Conservation (phyloP, 169 alveolate genomes). For the Plasmodium gallinaceum region DNA sequence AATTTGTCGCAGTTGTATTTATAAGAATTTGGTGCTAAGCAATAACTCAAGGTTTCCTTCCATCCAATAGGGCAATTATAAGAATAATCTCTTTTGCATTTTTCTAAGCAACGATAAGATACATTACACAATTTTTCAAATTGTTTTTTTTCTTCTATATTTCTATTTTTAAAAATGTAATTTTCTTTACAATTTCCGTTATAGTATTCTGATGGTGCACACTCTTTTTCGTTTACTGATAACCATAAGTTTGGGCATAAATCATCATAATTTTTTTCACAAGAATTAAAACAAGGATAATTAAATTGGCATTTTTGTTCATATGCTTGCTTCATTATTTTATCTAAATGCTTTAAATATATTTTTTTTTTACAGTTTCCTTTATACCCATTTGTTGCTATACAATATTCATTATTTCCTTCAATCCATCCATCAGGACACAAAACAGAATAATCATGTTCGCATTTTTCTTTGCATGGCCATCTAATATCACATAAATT, state of each 20-base stretch:
- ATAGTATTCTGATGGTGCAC: slow-evolving; percentile 70
- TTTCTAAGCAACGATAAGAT: slow-evolving; percentile 66
- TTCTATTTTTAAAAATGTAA: slow-evolving; percentile 55
- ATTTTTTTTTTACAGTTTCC: slow-evolving; percentile 63
- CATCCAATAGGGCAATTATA: slow-evolving; percentile 76
- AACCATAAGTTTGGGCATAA: slow-evolving; percentile 71
- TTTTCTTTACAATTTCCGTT: slow-evolving; percentile 74
- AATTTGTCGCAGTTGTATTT: slow-evolving; percentile 45
- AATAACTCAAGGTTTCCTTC: slow-evolving; percentile 65
- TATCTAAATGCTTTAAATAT: slow-evolving; percentile 52
- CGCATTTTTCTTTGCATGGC: slow-evolving; percentile 79
- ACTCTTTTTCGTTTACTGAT: slow-evolving; percentile 47
- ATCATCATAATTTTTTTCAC: slow-evolving; percentile 69
- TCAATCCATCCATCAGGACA: slow-evolving; percentile 86
- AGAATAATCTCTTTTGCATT: slow-evolving; percentile 69
- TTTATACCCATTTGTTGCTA: slow-evolving; percentile 45
- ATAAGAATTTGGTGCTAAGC: slow-evolving; percentile 66
- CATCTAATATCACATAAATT: slow-evolving; percentile 69
- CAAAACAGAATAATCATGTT: slow-evolving; percentile 81
- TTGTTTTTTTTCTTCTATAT: slow-evolving; percentile 62
- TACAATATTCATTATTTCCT: slow-evolving; percentile 66
- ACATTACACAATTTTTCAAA: slow-evolving; percentile 72
- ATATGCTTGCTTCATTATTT: slow-evolving; percentile 58
- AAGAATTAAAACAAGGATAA: slow-evolving; percentile 68
- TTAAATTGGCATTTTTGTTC: slow-evolving; percentile 75